A percentile compares a stretch with the other conserved stretches of the same genome.
Evolutionary conservation across 176 grass and related monocot species (phyloP).

Genomic region (Triticum timopheevii): DNA sequence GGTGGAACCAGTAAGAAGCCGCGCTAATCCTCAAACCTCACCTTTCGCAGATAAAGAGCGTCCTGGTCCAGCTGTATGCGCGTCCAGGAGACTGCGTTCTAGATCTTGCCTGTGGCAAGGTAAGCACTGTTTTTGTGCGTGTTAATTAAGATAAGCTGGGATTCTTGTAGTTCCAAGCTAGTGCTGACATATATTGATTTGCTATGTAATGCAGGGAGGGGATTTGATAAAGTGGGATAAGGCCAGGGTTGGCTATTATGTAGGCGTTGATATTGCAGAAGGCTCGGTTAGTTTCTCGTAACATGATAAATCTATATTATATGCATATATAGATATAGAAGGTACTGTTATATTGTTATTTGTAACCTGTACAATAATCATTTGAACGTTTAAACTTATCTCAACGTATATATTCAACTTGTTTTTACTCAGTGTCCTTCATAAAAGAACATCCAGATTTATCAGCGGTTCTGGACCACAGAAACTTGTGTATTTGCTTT

Average conservation of each 20-base stretch:
- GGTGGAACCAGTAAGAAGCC: background rate
- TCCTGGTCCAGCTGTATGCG: slow-evolving; percentile 79
- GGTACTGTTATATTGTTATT: background rate
- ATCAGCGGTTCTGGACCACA: background rate
- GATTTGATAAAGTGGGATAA: slow-evolving; percentile 99
- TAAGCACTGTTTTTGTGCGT: background rate
- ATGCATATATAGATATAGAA: background rate
- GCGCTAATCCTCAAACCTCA: background rate
- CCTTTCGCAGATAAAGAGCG: slow-evolving; percentile 78
- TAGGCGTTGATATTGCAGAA: slow-evolving; percentile 84
- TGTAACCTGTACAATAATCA: background rate
- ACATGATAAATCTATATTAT: background rate
- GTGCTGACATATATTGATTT: background rate
- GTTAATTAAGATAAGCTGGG: background rate
- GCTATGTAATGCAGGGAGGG: slow-evolving; percentile 60
- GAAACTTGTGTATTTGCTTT: background rate
- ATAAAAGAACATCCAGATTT: background rate
- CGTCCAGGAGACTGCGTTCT: slow-evolving; percentile 79
- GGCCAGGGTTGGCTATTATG: slow-evolving; percentile 82
- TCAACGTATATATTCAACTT: background rate
- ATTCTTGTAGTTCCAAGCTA: background rate
- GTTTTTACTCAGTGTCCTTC: background rate
- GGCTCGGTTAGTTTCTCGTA: slow-evolving; percentile 59
- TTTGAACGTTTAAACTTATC: background rate
- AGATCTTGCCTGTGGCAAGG: slow-evolving; percentile 97